Percentiles rank a stretch among this genome's conserved stretches.
Evolutionary conservation across 176 grass and related monocot species (phyloP).

Genomic region (Bromus sterilis): DNA sequence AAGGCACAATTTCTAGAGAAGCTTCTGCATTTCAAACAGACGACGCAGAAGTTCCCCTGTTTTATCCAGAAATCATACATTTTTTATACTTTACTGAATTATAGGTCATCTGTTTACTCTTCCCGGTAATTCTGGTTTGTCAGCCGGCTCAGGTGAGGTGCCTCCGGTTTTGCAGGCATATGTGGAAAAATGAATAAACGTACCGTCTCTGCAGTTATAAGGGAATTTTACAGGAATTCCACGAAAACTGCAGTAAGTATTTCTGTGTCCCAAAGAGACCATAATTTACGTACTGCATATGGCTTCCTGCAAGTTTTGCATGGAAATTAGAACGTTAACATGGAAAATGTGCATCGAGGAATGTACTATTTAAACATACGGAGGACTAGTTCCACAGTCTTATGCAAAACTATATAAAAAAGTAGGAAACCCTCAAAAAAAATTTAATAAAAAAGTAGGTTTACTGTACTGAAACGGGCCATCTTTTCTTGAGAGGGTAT

Average conservation of each 20-base stretch:
- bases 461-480: too few relatives aligned
- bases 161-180: not conserved
- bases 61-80: not conserved
- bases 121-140: not conserved
- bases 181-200: not conserved
- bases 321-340: not conserved
- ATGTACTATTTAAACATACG: not conserved
- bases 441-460: too few relatives aligned
- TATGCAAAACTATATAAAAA: too few relatives aligned
- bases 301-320: not conserved
- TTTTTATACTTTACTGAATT: not conserved
- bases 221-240: not conserved
- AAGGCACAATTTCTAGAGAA: not conserved
- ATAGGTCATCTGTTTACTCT: not conserved
- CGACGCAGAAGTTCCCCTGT: not conserved
- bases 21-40: not conserved
- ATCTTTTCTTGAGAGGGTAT: too few relatives aligned
- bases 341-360: not conserved
- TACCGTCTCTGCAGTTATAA: not conserved
- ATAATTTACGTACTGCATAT: not conserved
- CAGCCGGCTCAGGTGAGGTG: not conserved
- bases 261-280: not conserved
- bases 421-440: too few relatives aligned
- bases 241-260: not conserved
- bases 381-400: too few relatives aligned